Evolutionary conservation across 306 rosid species (phyloP).

Genomic region (Dicorynia guianensis): DNA sequence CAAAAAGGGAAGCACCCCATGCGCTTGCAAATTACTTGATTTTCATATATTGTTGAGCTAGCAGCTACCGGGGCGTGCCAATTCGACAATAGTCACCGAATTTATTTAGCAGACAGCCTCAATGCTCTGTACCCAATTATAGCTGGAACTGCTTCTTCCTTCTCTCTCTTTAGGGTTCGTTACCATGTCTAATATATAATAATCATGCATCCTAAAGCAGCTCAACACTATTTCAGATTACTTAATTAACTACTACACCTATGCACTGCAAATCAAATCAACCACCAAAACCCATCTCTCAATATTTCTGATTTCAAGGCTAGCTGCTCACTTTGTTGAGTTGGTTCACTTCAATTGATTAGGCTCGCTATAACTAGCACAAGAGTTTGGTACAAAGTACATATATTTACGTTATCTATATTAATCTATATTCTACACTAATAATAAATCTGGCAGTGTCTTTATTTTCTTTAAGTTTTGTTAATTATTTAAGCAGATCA

Average conservation of each 20-base stretch:
- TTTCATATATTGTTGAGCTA: not conserved
- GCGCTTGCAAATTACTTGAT: too few species aligned
- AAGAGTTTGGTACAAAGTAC: too few species aligned
- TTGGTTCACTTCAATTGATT: too few species aligned
- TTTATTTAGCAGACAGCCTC: slow-evolving; percentile 38
- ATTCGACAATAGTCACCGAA: slow-evolving; percentile 11
- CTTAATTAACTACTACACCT: too few species aligned
- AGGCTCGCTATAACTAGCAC: too few species aligned
- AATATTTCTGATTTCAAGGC: too few species aligned
- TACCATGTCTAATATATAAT: not conserved
- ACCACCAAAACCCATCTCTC: not conserved
- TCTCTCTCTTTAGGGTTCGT: slow-evolving; percentile 19
- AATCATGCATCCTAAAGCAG: not conserved
- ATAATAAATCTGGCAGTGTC: too few species aligned
- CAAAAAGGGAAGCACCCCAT: slow-evolving; percentile 40
- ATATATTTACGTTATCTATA: too few species aligned
- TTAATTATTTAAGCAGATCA: too few species aligned
- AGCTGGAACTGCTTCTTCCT: slow-evolving; percentile 15
- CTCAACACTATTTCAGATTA: not conserved
- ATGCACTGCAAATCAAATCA: not conserved
- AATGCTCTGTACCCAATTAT: slow-evolving; percentile 2
- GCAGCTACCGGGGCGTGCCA: slow-evolving; percentile 21
- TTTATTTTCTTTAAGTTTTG: too few species aligned
- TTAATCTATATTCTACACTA: too few species aligned
- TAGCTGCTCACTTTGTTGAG: too few species aligned